Evolutionary conservation across 495 filamentous ascomycete genomes (phyloP).

Genomic region (Talaromyces nanjingensis): DNA sequence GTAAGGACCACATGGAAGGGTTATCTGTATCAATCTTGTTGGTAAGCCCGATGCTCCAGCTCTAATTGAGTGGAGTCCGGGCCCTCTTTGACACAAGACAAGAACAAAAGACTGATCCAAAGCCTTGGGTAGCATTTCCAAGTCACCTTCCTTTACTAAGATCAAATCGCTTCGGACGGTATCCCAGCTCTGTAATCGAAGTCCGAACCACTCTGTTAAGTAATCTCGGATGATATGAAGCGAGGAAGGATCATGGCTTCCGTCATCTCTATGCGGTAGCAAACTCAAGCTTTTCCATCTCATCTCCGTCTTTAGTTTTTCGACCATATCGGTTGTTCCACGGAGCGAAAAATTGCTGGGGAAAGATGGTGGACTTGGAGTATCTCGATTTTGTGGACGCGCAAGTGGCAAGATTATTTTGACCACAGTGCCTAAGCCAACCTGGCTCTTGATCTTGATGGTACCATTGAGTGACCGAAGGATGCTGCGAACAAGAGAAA

Average conservation of each 20-base stretch:
- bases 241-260: not conserved
- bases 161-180: not conserved
- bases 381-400: not conserved
- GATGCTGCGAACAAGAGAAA: slow-evolving; percentile 47
- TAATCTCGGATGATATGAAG: not conserved
- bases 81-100: not conserved
- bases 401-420: slow-evolving; percentile 39
- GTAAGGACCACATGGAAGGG: slow-evolving; percentile 19
- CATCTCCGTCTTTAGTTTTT: not conserved
- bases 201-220: not conserved
- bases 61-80: not conserved
- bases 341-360: not conserved
- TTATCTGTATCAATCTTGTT: slow-evolving; percentile 3
- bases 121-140: not conserved
- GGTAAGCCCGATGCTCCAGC: not conserved
- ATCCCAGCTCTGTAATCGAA: not conserved
- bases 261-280: not conserved
- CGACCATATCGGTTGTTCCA: not conserved
- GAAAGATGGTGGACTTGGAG: not conserved
- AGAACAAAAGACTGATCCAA: not conserved
- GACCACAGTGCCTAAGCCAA: slow-evolving; percentile 43
- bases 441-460: slow-evolving; percentile 45
- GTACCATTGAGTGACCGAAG: slow-evolving; percentile 43
- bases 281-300: not conserved
- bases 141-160: not conserved